phyloP scores from a whole-genome alignment of 805 yeast species.

The Yarrowia divulgata region DNA sequence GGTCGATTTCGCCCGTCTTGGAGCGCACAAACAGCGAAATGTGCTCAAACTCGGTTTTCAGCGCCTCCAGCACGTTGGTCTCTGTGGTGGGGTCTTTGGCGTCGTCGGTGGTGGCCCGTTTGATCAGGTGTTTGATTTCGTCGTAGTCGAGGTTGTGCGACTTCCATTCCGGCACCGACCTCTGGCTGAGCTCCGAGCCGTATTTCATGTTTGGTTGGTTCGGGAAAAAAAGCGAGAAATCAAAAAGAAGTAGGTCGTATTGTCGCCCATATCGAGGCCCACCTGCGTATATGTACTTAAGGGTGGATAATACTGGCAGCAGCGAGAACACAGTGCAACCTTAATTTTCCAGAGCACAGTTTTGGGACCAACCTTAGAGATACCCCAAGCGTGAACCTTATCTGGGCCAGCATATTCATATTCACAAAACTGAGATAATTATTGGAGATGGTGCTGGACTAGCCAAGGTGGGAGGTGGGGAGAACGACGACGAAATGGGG shows the following conservation, averaged over 20 bases:
- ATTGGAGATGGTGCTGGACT: too few relatives aligned
- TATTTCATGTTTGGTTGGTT: conserved; percentile 70
- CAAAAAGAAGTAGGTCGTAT: too few relatives aligned
- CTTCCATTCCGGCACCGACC: conserved; percentile 89
- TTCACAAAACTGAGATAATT: too few relatives aligned
- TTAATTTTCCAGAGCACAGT: background rate
- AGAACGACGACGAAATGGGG: too few relatives aligned
- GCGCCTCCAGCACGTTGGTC: conserved; percentile 53
- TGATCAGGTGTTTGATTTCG: conserved; percentile 71
- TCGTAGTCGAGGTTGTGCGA: conserved; percentile 84
- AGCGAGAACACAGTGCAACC: too few relatives aligned
- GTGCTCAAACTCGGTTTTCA: conserved; percentile 66
- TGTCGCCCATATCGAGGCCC: background rate
- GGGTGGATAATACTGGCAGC: too few relatives aligned
- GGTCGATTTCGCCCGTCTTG: conserved; percentile 72
- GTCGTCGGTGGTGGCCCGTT: conserved; percentile 58
- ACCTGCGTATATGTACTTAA: conserved; percentile 20
- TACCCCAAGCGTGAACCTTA: conserved; percentile 30
- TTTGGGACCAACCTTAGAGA: background rate
- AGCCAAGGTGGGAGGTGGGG: too few relatives aligned
- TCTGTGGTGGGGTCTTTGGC: conserved; percentile 17
- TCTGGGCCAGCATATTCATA: too few relatives aligned
- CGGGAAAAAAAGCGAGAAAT: too few relatives aligned
- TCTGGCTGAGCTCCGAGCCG: conserved; percentile 73
- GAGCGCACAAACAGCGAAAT: conserved; percentile 67